Base-by-base conservation (phyloP, 768 basidiomycete genomes). In the Mycena galopus region DNA sequence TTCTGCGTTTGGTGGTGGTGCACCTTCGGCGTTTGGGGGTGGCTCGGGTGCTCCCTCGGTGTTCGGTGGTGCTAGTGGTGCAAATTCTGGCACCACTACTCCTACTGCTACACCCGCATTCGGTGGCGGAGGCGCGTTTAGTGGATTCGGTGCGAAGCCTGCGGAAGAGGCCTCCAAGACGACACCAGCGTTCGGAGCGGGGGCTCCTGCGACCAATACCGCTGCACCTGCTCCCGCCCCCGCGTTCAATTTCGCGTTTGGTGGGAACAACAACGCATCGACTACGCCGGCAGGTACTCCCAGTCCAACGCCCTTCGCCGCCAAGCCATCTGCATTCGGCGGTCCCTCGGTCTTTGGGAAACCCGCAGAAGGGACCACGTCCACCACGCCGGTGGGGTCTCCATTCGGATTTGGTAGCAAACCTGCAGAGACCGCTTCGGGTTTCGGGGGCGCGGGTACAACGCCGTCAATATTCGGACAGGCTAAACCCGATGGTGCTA, bases 231-330 rank as follows among this genome's bases (percentile, higher is more conserved):
- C 70, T 12, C 50, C 69, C 4, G 70, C 69, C 0, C 68, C 78
- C 47, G 64, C 64, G n/a, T 72, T 72, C 61, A 72, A 37, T 33
- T 73, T 73, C 39, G 73, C 63, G 29, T 69, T 68, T 44, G 78
- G 72, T 25, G 75, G 71, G 65, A 62, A 62, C 30, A 73, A 47
- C 25, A 55, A 59, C 23, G 42, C 23, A 23, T 79, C 79, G 37
- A 72, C 77, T 0, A 79, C 74, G 21, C 77, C 79, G 5, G 58
- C 74, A 33, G 67, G 77, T 17, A 79, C 76, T 39, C 66, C 77
- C 37, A 57, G 67, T 0, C 27, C 67, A 16, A 70, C 66, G 42
- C 60, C 75, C 35, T 58, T 71, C 50, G 73, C 73, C 35, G 42
- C 69, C 9, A 75, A 71, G 21, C 67, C 74, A 3, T 67, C 77